These are phyloP conservation scores for Penicillium sp. DNA, from an alignment of 2,329 filamentous ascomycete genomes.

Conservation along the genomic window DNA sequence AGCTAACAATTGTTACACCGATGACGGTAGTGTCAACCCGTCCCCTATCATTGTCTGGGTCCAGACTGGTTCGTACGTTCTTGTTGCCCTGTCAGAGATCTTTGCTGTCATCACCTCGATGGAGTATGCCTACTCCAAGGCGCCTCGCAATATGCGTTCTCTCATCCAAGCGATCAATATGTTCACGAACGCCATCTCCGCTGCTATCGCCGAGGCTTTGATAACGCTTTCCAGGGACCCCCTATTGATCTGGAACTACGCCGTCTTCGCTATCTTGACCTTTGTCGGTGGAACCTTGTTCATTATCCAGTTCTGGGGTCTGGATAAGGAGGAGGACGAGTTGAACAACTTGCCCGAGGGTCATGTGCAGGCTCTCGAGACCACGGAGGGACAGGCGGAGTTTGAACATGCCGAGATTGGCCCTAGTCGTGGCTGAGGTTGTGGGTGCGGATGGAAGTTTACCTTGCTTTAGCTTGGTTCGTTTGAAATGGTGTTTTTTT, in stretches of 20 bases:
- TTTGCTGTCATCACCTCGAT: constrained; percentile 62
- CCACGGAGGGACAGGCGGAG: neutral
- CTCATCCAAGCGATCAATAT: constrained; percentile 65
- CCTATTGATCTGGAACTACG: neutral
- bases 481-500: neutral
- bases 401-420: neutral
- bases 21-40: neutral
- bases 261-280: neutral
- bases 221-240: neutral
- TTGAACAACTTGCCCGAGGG: constrained; percentile 52
- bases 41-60: neutral
- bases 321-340: constrained; percentile 68
- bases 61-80: neutral
- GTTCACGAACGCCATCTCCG: constrained; percentile 29
- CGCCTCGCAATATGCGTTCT: constrained; percentile 75
- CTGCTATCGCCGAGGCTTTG: neutral
- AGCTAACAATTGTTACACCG: neutral
- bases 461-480: neutral
- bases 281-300: constrained; percentile 44
- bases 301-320: constrained; percentile 53
- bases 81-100: neutral
- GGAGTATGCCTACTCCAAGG: constrained; percentile 76
- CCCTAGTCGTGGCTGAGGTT: neutral
- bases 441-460: neutral
- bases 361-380: constrained; percentile 16